phyloP scores from a whole-genome alignment of 305 asterid species.

The Fraxinus xanthoxyloides region DNA sequence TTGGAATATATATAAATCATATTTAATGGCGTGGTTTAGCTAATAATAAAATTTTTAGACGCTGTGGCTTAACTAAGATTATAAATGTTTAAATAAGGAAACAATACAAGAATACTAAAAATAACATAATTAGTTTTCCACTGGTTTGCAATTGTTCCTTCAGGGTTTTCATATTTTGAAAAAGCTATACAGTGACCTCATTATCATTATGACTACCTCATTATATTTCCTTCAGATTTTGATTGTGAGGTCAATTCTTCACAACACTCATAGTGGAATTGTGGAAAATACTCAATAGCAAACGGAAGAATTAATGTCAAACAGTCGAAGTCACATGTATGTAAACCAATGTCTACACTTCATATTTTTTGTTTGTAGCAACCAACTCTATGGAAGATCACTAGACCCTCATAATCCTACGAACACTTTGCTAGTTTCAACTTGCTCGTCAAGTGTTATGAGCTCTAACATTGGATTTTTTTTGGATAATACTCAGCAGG shows the following conservation, averaged over 20 bases:
- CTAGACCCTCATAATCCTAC: background rate
- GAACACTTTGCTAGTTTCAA: background rate
- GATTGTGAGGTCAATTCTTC: background rate
- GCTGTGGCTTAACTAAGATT: background rate
- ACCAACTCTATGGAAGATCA: background rate
- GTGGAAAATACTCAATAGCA: background rate
- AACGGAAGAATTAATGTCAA: background rate
- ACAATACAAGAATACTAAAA: background rate
- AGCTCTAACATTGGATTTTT: background rate
- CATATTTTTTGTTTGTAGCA: background rate
- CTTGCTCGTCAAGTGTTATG: background rate
- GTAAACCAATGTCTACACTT: background rate
- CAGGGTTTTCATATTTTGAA: background rate
- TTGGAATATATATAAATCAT: background rate
- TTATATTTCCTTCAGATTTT: no score
- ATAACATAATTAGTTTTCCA: background rate
- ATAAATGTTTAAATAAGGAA: background rate
- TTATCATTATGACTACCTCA: background rate
- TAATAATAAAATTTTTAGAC: background rate
- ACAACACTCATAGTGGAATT: no score
- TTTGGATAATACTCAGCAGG: background rate
- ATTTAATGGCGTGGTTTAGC: background rate
- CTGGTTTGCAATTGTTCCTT: background rate
- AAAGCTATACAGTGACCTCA: background rate
- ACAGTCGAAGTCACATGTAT: background rate